Evolutionary conservation across 805 yeast genomes (phyloP), one percentile per base, ranked within the genome.

Genomic region (Lachancea quebecensis): DNA sequence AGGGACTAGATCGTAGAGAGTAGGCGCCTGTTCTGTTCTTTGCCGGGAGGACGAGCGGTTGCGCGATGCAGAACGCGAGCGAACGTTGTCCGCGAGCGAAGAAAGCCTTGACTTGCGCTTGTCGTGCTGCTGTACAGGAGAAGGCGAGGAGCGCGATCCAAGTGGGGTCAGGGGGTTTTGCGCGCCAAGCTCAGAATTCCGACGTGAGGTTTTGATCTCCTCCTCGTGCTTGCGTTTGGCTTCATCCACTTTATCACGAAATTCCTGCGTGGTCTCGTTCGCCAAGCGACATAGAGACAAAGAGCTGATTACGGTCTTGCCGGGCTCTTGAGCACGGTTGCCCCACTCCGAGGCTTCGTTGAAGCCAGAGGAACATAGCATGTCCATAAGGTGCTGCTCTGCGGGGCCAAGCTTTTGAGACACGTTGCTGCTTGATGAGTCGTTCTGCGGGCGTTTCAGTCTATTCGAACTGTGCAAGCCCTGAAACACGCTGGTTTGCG

Each of bases 291-390:
- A 63, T 14, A 65, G 51, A 1, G 66, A 61, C 55, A 93, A 70
- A 10, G 96, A 86, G 53, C 84, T 81, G 38, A 93, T 75, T n/a
- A 88, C 91, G 10, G 97, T 83, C 58, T 85, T 85, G 47, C 80
- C 79, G 1, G 95, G 91, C 60, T 90, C 97, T 54, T 83, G 73
- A n/a, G 86, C 79, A 50, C 99, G 73, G 58, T 81, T 82, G 3
- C 96, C 97, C 99, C 99, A 93, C 12, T 64, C 55, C 28, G 85
- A 87, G 16, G 71, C 70, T 10, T 74, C 66, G 2, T 69, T 64
- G 52, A 89, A 86, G 1, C 99, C 99, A 0, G 95, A 82, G 0
- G 91, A 74, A 57, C 96, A 89, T 44, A 93, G 74, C 99, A 93
- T 93, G 51, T 89, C 97, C 68, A 87, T 76, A 38, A 93, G 72